Evolutionary conservation across 345 rosid genomes (phyloP).

Genomic region (Carallia brachiata): DNA sequence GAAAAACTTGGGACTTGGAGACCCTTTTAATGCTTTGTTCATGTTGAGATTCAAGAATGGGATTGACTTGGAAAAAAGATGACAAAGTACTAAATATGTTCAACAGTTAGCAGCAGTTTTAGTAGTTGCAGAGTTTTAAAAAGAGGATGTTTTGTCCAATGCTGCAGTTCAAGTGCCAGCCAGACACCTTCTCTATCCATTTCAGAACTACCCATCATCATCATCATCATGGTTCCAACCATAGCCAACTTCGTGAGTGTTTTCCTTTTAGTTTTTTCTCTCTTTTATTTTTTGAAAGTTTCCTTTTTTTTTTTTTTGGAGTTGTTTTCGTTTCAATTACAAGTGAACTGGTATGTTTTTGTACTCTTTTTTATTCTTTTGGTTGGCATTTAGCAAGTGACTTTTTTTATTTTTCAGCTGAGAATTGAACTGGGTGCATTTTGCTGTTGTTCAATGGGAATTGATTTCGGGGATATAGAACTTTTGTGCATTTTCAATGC

Average conservation of each 20-base stretch:
- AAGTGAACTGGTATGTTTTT: conserved; percentile 1
- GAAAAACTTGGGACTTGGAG: not conserved
- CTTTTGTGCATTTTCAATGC: no score
- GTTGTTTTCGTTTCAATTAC: not conserved
- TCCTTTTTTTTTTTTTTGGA: not conserved
- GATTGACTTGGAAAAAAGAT: conserved; percentile 1
- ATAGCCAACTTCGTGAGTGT: conserved; percentile 19
- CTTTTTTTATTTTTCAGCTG: not conserved
- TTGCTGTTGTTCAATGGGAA: not conserved
- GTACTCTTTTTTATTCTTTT: not conserved
- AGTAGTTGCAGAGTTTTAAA: not conserved
- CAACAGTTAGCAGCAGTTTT: not conserved
- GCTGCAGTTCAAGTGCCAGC: conserved; percentile 91
- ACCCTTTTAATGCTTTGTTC: not conserved
- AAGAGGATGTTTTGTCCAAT: conserved; percentile 72
- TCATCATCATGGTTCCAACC: conserved; percentile 21
- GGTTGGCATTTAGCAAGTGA: not conserved
- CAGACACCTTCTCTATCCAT: conserved; percentile 65
- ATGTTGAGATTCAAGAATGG: not conserved
- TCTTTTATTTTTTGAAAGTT: not conserved
- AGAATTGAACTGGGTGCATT: conserved; percentile 4
- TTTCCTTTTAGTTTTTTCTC: conserved; percentile 11
- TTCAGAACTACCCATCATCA: conserved; percentile 47
- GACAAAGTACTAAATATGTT: no score
- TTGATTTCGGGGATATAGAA: no score